A percentile compares a stretch with the other conserved stretches of the same genome.
These are phyloP conservation scores for Myxozyma monticola DNA, from an alignment of 805 yeast species.

Conservation along the genomic window DNA sequence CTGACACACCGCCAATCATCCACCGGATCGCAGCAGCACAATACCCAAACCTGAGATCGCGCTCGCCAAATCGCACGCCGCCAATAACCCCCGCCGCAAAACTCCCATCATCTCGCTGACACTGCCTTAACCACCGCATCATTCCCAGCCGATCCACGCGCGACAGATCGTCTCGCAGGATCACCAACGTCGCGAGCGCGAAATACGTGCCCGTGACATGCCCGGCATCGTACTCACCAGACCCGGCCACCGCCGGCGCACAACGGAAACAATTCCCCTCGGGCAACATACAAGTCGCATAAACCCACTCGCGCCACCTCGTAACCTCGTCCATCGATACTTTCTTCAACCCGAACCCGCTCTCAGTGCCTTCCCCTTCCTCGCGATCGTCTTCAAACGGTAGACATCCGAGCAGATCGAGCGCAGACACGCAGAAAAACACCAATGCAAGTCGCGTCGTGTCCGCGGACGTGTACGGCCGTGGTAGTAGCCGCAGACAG, in stretches of 20 bases:
- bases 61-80: conserved; percentile 53
- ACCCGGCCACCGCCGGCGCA: conserved; percentile 41
- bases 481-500: conserved; percentile 56
- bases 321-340: conserved; percentile 37
- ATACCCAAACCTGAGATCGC: conserved; percentile 72
- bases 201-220: conserved; percentile 76
- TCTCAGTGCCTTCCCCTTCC: neutral
- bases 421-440: conserved; percentile 67
- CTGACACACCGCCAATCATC: conserved; percentile 44
- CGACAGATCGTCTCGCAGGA: conserved; percentile 40
- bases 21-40: conserved; percentile 66
- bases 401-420: conserved; percentile 46
- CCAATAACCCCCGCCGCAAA: conserved; percentile 49
- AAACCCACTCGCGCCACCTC: conserved; percentile 47
- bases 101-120: conserved; percentile 63
- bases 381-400: conserved; percentile 1
- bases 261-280: conserved; percentile 57
- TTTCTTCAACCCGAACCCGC: conserved; percentile 30
- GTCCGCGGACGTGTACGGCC: conserved; percentile 60
- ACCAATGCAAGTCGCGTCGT: conserved; percentile 68
- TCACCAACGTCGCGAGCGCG: conserved; percentile 58
- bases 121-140: conserved; percentile 54
- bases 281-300: conserved; percentile 33
- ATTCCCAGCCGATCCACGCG: conserved; percentile 47
- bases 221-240: conserved; percentile 53